phyloP scores from a whole-genome alignment of 2,329 filamentous ascomycete genomes.

The Dothistroma septosporum region DNA sequence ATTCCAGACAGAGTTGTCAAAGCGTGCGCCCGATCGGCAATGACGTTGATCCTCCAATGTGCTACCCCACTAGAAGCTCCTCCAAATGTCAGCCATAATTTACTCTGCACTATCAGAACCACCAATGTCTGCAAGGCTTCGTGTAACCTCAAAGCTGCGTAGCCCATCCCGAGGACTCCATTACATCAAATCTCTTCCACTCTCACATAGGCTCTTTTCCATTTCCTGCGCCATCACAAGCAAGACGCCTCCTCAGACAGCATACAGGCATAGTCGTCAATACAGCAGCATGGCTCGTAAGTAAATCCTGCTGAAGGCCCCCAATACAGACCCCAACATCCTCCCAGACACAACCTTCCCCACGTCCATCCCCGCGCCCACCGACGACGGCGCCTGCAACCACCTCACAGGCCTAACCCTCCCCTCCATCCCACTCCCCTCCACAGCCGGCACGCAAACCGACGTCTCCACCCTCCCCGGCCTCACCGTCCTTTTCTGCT shows the following conservation, averaged over 20 bases:
- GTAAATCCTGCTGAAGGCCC: neutral
- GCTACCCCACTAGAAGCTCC: neutral
- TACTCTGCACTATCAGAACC: neutral
- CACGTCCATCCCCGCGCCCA: constrained; percentile 36
- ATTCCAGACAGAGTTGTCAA: neutral
- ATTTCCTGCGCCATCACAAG: neutral
- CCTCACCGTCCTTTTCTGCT: constrained; percentile 42
- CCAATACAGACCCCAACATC: neutral
- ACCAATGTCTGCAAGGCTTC: neutral
- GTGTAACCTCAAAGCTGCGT: neutral
- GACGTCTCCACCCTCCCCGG: constrained; percentile 36
- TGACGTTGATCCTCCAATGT: neutral
- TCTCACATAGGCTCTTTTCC: neutral
- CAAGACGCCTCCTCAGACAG: neutral
- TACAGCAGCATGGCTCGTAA: constrained; percentile 5
- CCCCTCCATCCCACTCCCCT: constrained; percentile 34
- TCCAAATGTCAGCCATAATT: neutral
- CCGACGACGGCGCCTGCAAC: constrained; percentile 41
- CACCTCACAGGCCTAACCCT: constrained; percentile 33
- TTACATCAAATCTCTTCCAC: neutral
- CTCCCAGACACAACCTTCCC: constrained; percentile 28
- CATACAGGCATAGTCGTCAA: neutral
- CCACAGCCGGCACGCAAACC: constrained; percentile 32
- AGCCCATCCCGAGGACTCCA: neutral
- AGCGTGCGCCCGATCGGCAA: neutral